Conservation (phyloP, 2,329 filamentous ascomycete species). For the Xylariaceae sp. region DNA sequence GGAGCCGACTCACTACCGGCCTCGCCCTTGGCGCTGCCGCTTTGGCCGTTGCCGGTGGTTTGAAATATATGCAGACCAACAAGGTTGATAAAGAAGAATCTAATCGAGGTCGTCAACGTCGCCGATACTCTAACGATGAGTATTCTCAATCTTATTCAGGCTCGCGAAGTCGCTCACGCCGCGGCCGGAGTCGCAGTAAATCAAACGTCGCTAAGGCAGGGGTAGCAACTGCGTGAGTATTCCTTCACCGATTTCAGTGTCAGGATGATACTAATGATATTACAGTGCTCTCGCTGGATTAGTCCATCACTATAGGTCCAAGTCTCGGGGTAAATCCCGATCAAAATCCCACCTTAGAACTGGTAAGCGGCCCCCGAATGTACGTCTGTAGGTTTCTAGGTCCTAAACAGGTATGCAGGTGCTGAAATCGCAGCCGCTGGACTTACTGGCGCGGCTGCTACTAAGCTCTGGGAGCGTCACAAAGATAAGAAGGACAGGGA, state of each 20-base stretch:
- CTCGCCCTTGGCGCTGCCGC: slow-evolving; percentile 57
- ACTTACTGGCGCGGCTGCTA: slow-evolving; percentile 56
- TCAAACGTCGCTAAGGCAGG: slow-evolving; percentile 51
- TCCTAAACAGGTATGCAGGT: slow-evolving; percentile 22
- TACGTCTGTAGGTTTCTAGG: background rate
- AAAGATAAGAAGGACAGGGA: slow-evolving; percentile 56
- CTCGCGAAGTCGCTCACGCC: slow-evolving; percentile 43
- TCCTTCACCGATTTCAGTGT: background rate
- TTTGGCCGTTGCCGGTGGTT: slow-evolving; percentile 60
- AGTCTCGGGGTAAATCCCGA: slow-evolving; percentile 38
- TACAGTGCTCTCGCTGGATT: slow-evolving; percentile 51
- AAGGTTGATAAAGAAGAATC: slow-evolving; percentile 58
- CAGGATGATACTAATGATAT: slow-evolving; percentile 12
- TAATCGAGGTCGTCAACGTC: slow-evolving; percentile 52
- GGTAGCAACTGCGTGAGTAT: slow-evolving; percentile 45
- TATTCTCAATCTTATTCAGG: no score
- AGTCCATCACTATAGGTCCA: slow-evolving; percentile 55
- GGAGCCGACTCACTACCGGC: slow-evolving; percentile 53
- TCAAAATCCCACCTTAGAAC: slow-evolving; percentile 40
- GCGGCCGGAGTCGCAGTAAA: slow-evolving; percentile 40
- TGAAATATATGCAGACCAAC: slow-evolving; percentile 59
- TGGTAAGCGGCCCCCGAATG: slow-evolving; percentile 30
- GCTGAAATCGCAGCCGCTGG: slow-evolving; percentile 60
- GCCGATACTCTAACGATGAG: slow-evolving; percentile 41
- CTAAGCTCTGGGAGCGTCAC: slow-evolving; percentile 57